Evolutionary conservation across 192 early-diverging fungal species (phyloP), one percentile per base, ranked within the genome.

Genomic region (Podila verticillata): DNA sequence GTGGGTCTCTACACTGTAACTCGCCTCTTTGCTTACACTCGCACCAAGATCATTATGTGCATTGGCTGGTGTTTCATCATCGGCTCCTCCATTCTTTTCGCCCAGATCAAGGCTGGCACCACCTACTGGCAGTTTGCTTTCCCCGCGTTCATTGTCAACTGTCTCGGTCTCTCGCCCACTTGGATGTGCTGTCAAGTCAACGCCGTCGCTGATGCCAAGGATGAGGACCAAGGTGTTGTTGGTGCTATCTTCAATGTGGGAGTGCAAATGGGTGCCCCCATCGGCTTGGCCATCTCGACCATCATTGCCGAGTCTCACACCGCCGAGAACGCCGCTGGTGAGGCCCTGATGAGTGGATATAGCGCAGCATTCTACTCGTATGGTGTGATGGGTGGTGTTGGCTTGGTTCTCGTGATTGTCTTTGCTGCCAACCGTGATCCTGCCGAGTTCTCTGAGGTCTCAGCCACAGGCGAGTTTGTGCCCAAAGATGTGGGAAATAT

Each of bases 161-260:
- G 64, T n/a, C 7, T 72, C 7, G 70, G 77, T 19, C 66, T 80
- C 28, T 68, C 70, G 2, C 70, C 77, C 30, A 72, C 70, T 1
- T 80, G 77, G 77, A 80, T 80, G 77, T 72, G 70, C 22, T 80
- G 77, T 15, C 77, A 80, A 28, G 70, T 80, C 65, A 80, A 80
- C 34, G 77, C 54, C 3, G 70, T 80, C 7, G 77, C 77, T 8
- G 77, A 80, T 32, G 77, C 77, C 1, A 36, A 44, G 10, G 70
- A 80, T 59, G 77, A 72, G 66, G 70, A 80, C 51, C 77, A 80
- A 60, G 77, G 77, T 26, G 77, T 80, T 2, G 77, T 80, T 20
- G 77, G 77, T 31, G 82, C 82, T 0, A 65, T 84, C 30, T 84
- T 74, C 30, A 84, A 80, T 24, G 77, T 80, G 20, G 77, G 67